Conservation (phyloP, 2,329 filamentous ascomycete species). For the Pseudopyricularia javanii region DNA sequence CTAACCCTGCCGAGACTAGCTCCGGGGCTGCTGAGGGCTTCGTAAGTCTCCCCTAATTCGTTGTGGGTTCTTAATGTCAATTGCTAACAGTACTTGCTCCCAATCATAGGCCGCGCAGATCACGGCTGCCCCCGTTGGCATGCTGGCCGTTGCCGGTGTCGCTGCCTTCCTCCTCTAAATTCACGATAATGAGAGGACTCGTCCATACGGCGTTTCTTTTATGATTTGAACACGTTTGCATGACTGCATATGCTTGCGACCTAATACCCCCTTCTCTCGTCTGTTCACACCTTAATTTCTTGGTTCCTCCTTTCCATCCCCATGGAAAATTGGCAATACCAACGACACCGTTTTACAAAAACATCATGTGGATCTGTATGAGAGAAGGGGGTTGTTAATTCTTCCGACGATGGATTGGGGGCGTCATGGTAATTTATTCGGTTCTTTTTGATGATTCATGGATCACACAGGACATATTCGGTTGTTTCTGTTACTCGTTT, state of each 20-base stretch:
- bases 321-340: not conserved
- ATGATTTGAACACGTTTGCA: not conserved
- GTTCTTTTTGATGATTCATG: slow-evolving; percentile 2
- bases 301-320: not conserved
- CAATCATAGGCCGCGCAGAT: slow-evolving; percentile 19
- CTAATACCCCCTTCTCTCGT: slow-evolving; percentile 1
- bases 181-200: not conserved
- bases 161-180: slow-evolving; percentile 35
- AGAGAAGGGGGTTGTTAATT: not conserved
- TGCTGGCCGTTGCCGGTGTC: slow-evolving; percentile 36
- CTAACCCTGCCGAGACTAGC: slow-evolving; percentile 7
- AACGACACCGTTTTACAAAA: not conserved
- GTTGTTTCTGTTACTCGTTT: not conserved
- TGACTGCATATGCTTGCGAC: not conserved
- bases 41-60: slow-evolving; percentile 11
- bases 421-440: not conserved
- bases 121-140: slow-evolving; percentile 31
- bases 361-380: not conserved
- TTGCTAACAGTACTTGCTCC: slow-evolving; percentile 4
- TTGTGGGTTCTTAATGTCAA: not conserved
- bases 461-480: slow-evolving; percentile 2
- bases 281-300: not conserved
- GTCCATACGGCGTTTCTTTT: not conserved
- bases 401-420: not conserved
- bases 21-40: slow-evolving; percentile 8